These are phyloP conservation scores for Nicotiana noctiflora DNA, from an alignment of 257 asterid genomes.

Conservation along the genomic window DNA sequence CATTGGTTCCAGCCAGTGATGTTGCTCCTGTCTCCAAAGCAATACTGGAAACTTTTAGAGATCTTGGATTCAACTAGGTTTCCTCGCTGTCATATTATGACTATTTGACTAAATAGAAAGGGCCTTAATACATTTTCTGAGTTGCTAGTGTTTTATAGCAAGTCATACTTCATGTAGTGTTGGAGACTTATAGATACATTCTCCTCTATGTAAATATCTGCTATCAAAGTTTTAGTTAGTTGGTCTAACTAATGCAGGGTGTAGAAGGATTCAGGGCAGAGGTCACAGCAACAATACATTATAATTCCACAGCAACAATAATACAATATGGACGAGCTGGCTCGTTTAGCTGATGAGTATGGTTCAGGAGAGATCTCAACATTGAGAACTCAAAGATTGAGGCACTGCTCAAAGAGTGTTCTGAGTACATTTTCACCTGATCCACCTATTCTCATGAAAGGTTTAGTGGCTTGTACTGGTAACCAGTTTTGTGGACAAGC, in stretches of 20 bases:
- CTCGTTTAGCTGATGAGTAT: slow-evolving; percentile 59
- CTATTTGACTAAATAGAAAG: neutral
- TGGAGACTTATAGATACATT: neutral
- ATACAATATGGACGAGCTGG: slow-evolving; percentile 81
- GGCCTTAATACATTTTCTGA: neutral
- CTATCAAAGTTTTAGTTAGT: neutral
- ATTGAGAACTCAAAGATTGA: slow-evolving; percentile 50
- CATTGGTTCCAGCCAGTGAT: slow-evolving; percentile 90
- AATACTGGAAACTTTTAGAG: slow-evolving; percentile 80
- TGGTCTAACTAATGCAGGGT: slow-evolving; percentile 41
- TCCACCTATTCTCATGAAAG: slow-evolving; percentile 80
- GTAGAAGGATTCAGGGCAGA: slow-evolving; percentile 82
- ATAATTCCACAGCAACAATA: too few species aligned
- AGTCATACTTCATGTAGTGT: neutral
- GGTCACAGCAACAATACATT: too few species aligned
- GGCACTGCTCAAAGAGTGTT: slow-evolving; percentile 52
- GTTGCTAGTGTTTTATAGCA: neutral
- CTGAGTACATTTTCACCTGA: slow-evolving; percentile 46
- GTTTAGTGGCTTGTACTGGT: too few species aligned
- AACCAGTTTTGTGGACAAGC: too few species aligned
- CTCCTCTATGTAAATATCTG: neutral
- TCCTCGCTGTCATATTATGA: neutral
- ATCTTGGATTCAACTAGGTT: slow-evolving; percentile 43
- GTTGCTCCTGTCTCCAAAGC: slow-evolving; percentile 74
- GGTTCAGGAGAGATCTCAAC: slow-evolving; percentile 92